Evolutionary conservation across 2,329 filamentous ascomycete species (phyloP), one percentile per base, ranked within the genome.

Genomic region (Aspergillus novoparasiticus): DNA sequence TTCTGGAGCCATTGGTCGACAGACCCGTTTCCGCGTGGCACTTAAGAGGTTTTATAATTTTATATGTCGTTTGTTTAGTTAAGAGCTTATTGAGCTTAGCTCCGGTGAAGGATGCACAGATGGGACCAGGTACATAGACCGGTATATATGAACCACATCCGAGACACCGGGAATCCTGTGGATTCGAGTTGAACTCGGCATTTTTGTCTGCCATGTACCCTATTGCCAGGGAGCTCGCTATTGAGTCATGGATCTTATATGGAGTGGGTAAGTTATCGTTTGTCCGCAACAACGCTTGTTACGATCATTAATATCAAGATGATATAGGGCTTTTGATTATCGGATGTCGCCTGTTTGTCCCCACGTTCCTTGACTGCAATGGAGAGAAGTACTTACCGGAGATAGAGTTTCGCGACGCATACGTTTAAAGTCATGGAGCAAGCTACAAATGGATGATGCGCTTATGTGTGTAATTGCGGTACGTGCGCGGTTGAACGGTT

Each of bases 171-270:
- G 28, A 23, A 30, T 30, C 28, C 11, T 32, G 28, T 8, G 9
- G 28, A 12, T 32, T 34, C 28, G 16, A n/a, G 3, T 8, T 51
- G 48, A n/a, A 51, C 16, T 50, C 4, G 46, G 46, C 12, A 30
- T 34, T 54, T 30, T 6, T 34, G 14, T 48, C 21, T 48, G 50
- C 30, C 28, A 58, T 58, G 56, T 21, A 58, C 32, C 16, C 8
- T 48, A 36, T 50, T 21, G 56, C 56, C 16, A 36, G 45, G 11
- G 19, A 48, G 8, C 10, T 58, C 11, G 28, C 45, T 11, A 50
- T 58, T 23, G 56, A 58, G n/a, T 58, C 56, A 23, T 58, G 43
- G 56, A 58, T 50, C 26, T 28, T 58, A 30, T 48, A 50, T 19
- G 41, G 14, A 19, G 32, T 58, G 10, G 56, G 56, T 58, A 39